A percentile compares a stretch with the other conserved stretches of the same genome.
Conservation (phyloP, 129 eudicot genomes). For the Smallanthus sonchifolius region DNA sequence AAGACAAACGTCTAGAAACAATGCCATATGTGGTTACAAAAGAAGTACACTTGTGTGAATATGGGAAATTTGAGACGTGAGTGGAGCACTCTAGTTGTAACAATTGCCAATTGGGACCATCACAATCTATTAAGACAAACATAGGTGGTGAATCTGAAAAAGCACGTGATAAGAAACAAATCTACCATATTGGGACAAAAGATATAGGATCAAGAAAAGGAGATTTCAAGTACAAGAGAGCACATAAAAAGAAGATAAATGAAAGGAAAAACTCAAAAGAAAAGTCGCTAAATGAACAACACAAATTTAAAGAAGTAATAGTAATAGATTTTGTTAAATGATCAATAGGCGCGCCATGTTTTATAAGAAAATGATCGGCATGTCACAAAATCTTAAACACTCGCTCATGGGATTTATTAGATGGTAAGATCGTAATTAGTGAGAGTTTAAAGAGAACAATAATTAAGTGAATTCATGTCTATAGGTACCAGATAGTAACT, state of each 20-base stretch:
- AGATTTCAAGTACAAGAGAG: constrained; percentile 1
- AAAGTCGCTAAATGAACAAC: background rate
- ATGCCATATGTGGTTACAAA: background rate
- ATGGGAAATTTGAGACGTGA: background rate
- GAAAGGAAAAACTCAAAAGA: background rate
- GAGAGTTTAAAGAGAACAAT: background rate
- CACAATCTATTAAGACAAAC: background rate
- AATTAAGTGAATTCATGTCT: too few species aligned
- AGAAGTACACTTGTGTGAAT: background rate
- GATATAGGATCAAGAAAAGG: background rate
- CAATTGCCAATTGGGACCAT: background rate
- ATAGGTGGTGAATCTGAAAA: constrained; percentile 3
- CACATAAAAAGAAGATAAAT: background rate
- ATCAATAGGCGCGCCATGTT: background rate
- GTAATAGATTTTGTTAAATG: background rate
- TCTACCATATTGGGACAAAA: background rate
- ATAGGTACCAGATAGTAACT: too few species aligned
- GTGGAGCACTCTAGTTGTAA: background rate
- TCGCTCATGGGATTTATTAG: background rate
- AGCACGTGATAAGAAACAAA: background rate
- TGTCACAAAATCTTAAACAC: background rate
- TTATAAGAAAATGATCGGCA: background rate
- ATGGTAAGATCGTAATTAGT: background rate
- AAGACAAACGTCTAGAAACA: background rate
- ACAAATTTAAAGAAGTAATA: background rate